Evolutionary conservation across 257 asterid species (phyloP).

Genomic region (Capsicum rhomboideum): DNA sequence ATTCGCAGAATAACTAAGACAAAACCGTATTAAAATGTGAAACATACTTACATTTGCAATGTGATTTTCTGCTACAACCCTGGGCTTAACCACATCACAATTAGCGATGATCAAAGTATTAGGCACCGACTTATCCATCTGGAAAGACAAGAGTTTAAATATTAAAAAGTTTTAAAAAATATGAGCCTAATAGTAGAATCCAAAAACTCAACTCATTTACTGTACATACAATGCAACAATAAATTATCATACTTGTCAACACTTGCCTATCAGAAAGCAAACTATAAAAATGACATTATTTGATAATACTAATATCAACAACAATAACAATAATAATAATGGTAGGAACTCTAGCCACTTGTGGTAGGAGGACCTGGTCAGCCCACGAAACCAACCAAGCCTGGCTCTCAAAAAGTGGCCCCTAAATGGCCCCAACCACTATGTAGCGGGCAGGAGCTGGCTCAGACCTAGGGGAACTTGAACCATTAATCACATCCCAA

Average conservation of each 20-base stretch:
- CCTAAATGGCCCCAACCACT: too few species aligned
- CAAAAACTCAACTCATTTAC: neutral
- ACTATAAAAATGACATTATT: neutral
- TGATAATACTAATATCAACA: neutral
- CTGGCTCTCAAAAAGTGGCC: too few species aligned
- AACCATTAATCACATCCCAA: neutral
- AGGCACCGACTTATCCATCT: slow-evolving; percentile 94
- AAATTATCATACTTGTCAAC: neutral
- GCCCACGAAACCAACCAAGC: too few species aligned
- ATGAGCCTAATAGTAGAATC: neutral
- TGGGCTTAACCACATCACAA: slow-evolving; percentile 88
- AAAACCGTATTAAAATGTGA: neutral
- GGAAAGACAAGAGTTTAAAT: slow-evolving; percentile 5
- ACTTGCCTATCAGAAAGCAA: neutral
- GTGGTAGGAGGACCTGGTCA: too few species aligned
- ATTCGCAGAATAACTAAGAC: neutral
- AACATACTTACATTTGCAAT: slow-evolving; percentile 56
- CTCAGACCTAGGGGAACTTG: neutral
- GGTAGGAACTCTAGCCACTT: neutral
- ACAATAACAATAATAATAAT: neutral
- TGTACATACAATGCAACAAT: neutral
- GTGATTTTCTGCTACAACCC: slow-evolving; percentile 85
- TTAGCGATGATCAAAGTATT: too few species aligned
- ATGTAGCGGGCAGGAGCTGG: neutral
- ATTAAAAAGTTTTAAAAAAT: neutral